Conservation (phyloP, 352 stramenopile genomes). For the Phytophthora pseudosyringae region DNA sequence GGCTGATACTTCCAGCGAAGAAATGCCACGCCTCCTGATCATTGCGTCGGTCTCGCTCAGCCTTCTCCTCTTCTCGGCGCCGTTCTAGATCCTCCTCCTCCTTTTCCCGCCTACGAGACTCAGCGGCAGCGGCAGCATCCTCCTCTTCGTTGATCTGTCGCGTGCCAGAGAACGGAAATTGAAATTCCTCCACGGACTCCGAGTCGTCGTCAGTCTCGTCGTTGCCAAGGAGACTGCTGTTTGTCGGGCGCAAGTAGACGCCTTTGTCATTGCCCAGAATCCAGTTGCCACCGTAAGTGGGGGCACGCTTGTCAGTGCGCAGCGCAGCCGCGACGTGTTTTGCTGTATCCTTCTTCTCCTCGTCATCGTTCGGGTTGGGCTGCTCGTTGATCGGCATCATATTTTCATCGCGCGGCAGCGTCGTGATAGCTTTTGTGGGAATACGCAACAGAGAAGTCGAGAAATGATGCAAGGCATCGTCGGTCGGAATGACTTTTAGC, state of each 20-base stretch:
- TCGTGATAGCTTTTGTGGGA: constrained; percentile 81
- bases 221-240: constrained; percentile 70
- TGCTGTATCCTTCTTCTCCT: constrained; percentile 25
- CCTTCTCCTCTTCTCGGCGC: constrained; percentile 42
- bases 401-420: constrained; percentile 69
- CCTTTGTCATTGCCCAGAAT: constrained; percentile 83
- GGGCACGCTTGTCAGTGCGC: constrained; percentile 15
- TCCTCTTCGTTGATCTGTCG: constrained; percentile 46
- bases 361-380: constrained; percentile 24
- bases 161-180: constrained; percentile 52
- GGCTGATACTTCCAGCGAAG: constrained; percentile 83
- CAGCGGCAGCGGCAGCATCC: constrained; percentile 35
- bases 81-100: constrained; percentile 47
- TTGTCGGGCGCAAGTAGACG: constrained; percentile 74
- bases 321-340: constrained; percentile 11
- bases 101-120: constrained; percentile 35
- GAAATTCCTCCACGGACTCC: constrained; percentile 53
- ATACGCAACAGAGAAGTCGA: constrained; percentile 73
- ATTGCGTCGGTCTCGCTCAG: constrained; percentile 49
- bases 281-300: constrained; percentile 77
- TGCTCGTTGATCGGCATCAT: constrained; percentile 52
- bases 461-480: constrained; percentile 68
- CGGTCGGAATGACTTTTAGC: constrained; percentile 64
- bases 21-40: constrained; percentile 79
- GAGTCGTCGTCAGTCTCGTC: constrained; percentile 72